phyloP scores from a whole-genome alignment of 1,284 basidiomycete genomes.

The Afroboletus lepidellus region DNA sequence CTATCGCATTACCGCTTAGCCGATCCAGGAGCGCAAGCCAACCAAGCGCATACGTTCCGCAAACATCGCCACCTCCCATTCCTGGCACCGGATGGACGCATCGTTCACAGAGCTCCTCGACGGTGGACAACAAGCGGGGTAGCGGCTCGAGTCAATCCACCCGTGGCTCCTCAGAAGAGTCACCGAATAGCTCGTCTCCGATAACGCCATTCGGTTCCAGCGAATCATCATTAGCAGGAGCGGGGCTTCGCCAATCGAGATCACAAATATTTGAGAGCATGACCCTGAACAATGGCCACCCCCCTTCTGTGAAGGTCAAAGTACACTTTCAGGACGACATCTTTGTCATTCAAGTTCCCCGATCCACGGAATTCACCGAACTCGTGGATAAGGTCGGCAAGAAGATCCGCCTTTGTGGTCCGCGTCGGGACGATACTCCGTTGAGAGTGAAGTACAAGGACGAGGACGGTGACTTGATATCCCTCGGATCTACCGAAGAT shows the following conservation, averaged over 20 bases:
- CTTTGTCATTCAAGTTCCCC: conserved; percentile 87
- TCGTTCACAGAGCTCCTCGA: conserved; percentile 48
- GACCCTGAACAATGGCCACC: conserved; percentile 28
- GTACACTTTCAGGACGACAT: conserved; percentile 89
- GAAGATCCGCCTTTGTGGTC: conserved; percentile 89
- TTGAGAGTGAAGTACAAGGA: conserved; percentile 87
- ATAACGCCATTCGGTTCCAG: conserved; percentile 84
- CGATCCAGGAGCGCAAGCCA: conserved; percentile 76
- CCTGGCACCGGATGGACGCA: conserved; percentile 56
- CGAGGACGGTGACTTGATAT: conserved; percentile 89
- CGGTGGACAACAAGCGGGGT: conserved; percentile 57
- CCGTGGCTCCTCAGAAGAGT: conserved; percentile 71
- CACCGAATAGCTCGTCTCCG: conserved; percentile 76
- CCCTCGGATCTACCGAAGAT: conserved; percentile 84
- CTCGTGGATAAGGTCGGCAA: conserved; percentile 87
- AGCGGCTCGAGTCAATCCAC: conserved; percentile 81
- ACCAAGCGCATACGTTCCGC: conserved; percentile 64
- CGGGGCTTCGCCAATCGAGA: conserved; percentile 50
- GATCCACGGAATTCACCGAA: conserved; percentile 73
- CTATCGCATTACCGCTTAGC: conserved; percentile 36
- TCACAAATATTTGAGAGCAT: conserved; percentile 51
- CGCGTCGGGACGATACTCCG: conserved; percentile 68
- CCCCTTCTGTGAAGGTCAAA: conserved; percentile 74
- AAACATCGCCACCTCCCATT: conserved; percentile 56
- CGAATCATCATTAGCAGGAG: conserved; percentile 67